Conservation (phyloP, 1,139 yeast genomes). For the Fermentozyma sake region DNA sequence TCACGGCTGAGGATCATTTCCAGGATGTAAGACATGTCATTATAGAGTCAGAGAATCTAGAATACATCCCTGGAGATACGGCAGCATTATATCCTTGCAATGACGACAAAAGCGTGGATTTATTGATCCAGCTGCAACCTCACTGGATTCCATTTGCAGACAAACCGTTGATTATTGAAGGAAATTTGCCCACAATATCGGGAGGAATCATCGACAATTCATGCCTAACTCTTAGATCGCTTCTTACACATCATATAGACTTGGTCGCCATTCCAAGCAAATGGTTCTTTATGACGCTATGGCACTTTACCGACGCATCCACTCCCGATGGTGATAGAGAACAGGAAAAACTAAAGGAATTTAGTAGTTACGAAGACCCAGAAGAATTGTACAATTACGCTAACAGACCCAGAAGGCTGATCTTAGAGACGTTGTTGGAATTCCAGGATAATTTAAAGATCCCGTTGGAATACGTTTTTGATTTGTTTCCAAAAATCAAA, state of each 20-base stretch:
- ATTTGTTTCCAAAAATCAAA: slow-evolving; percentile 69
- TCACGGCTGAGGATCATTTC: slow-evolving; percentile 71
- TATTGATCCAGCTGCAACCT: slow-evolving; percentile 62
- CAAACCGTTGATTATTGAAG: slow-evolving; percentile 34
- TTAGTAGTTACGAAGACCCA: slow-evolving; percentile 64
- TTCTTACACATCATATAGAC: slow-evolving; percentile 79
- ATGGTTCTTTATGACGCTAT: slow-evolving; percentile 64
- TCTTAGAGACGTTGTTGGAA: slow-evolving; percentile 78
- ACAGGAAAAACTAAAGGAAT: slow-evolving; percentile 68
- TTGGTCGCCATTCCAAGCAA: slow-evolving; percentile 79
- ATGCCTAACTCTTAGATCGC: slow-evolving; percentile 55
- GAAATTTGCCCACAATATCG: slow-evolving; percentile 28
- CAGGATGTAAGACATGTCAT: slow-evolving; percentile 79
- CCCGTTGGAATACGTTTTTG: slow-evolving; percentile 72
- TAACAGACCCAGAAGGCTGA: slow-evolving; percentile 83
- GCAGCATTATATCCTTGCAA: slow-evolving; percentile 74
- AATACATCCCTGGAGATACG: slow-evolving; percentile 76
- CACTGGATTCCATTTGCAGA: slow-evolving; percentile 72
- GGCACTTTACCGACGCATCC: slow-evolving; percentile 67
- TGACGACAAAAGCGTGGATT: slow-evolving; percentile 57
- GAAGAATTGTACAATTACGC: slow-evolving; percentile 88
- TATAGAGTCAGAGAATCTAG: slow-evolving; percentile 30
- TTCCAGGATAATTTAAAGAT: slow-evolving; percentile 64
- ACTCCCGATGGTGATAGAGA: slow-evolving; percentile 53
- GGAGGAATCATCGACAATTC: slow-evolving; percentile 59